Evolutionary conservation across 306 rosid genomes (phyloP), one percentile per base, ranked within the genome.

Genomic region (Purshia tridentata): DNA sequence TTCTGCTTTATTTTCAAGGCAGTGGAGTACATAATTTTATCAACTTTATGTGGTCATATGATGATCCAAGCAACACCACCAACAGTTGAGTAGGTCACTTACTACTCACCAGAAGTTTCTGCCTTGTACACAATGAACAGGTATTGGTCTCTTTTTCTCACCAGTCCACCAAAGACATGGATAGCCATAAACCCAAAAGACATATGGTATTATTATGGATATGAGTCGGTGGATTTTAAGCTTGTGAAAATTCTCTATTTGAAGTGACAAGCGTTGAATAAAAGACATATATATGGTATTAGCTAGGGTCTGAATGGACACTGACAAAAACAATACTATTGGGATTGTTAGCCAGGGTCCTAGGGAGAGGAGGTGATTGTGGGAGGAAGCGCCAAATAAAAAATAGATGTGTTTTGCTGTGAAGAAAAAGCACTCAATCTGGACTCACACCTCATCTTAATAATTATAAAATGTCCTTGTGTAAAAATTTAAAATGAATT

Each of bases 11-110:
- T 44, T 22, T 56, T 44, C 23, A 71, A 18, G 23, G 19, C 12
- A 61, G 67, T 61, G 46, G 67, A 39, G 35, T 29, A 29, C 67
- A 15, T 61, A 9, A 59, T 50, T 50, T 66, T 40, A 7, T 12
- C 9, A 68, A 16, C 60, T 49, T 50, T 47, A 23, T 66, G 56
- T 66, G 56, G 71, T 49, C 72, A n/a, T 5, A 55, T 71, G 75
- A 71, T 71, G 55, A 71, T 14, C 16, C 23, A 71, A 45, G 65
- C 66, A 71, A 71, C 19, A 71, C 19, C 48, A 18, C 48, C 23
- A 55, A 22, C 75, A 70, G 75, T 22, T 1, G 72, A 70, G 75
- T 22, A 1, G 72, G 39, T 51, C 72, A 15, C 35, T 55, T 29
- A 39, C 73, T 42, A 16, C 55, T 22, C 53, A 8, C 66, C 45